These are phyloP conservation scores for Solanum aculeatissimum DNA, from an alignment of 305 asterid genomes.

Conservation along the genomic window DNA sequence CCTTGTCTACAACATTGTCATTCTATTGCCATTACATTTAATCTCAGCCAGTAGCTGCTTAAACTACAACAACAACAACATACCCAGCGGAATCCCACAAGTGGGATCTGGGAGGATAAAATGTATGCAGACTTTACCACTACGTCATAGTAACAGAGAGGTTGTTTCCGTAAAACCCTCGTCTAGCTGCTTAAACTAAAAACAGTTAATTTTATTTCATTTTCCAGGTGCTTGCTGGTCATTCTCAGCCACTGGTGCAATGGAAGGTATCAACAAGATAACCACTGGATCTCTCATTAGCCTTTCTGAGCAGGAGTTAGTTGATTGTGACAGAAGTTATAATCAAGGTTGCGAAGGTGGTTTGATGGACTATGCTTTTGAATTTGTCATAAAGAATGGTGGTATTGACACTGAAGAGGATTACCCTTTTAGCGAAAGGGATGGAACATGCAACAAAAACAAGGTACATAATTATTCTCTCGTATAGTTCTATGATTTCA, in stretches of 20 bases:
- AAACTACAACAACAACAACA: too few relatives aligned
- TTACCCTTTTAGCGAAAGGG: conserved; percentile 58
- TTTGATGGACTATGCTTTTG: conserved; percentile 75
- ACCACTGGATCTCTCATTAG: conserved; percentile 72
- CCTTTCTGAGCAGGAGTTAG: conserved; percentile 86
- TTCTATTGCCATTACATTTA: not conserved
- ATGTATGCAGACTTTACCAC: too few relatives aligned
- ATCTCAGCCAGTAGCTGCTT: not conserved
- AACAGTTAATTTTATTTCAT: not conserved
- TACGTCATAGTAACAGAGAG: too few relatives aligned
- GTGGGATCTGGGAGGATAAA: too few relatives aligned
- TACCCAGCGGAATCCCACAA: too few relatives aligned
- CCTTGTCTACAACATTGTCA: not conserved
- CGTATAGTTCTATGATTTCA: not conserved
- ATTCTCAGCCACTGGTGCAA: conserved; percentile 91
- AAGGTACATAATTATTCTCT: conserved; percentile 28
- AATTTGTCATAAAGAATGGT: conserved; percentile 56
- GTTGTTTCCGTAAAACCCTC: too few relatives aligned
- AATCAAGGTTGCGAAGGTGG: conserved; percentile 88
- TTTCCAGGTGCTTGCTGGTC: conserved; percentile 92
- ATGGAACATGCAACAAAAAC: conserved; percentile 40
- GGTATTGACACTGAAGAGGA: conserved; percentile 88
- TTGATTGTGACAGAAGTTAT: conserved; percentile 73
- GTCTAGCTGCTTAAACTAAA: not conserved
- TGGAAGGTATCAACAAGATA: conserved; percentile 86